These are phyloP conservation scores for Phlebiopsis gigantea DNA, from an alignment of 768 basidiomycete genomes.

Conservation along the genomic window DNA sequence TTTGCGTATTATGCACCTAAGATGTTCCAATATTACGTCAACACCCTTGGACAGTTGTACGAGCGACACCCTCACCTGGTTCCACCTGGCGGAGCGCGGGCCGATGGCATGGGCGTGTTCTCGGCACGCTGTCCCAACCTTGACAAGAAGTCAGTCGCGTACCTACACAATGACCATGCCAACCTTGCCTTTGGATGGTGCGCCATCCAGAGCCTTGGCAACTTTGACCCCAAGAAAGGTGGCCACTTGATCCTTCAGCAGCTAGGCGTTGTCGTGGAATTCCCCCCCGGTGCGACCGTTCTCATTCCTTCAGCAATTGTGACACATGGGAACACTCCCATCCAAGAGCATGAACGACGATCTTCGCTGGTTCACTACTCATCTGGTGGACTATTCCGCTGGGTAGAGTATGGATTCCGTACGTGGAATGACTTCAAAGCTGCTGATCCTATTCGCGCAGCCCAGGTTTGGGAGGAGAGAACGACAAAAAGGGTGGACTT, in stretches of 20 bases:
- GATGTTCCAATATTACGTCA: too few species aligned
- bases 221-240: slow-evolving; percentile 11
- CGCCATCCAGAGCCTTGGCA: slow-evolving; percentile 13
- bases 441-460: background rate
- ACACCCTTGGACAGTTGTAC: too few species aligned
- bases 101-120: too few species aligned
- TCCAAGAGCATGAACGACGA: slow-evolving; percentile 1
- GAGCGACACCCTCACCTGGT: too few species aligned
- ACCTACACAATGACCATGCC: too few species aligned
- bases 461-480: background rate
- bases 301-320: slow-evolving; percentile 19
- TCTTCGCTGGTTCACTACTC: slow-evolving; percentile 9
- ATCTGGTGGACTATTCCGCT: slow-evolving; percentile 10
- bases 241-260: slow-evolving; percentile 18
- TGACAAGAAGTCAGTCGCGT: too few species aligned
- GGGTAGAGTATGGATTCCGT: background rate
- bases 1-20: too few species aligned
- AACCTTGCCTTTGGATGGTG: slow-evolving; percentile 8
- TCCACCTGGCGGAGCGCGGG: too few species aligned
- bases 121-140: too few species aligned
- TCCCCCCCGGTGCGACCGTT: slow-evolving; percentile 16
- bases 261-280: slow-evolving; percentile 16
- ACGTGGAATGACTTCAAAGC: background rate
- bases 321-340: slow-evolving; percentile 13
- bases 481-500: background rate